These are phyloP conservation scores for Alloascoidea africana DNA, from an alignment of 805 yeast genomes.

Conservation along the genomic window DNA sequence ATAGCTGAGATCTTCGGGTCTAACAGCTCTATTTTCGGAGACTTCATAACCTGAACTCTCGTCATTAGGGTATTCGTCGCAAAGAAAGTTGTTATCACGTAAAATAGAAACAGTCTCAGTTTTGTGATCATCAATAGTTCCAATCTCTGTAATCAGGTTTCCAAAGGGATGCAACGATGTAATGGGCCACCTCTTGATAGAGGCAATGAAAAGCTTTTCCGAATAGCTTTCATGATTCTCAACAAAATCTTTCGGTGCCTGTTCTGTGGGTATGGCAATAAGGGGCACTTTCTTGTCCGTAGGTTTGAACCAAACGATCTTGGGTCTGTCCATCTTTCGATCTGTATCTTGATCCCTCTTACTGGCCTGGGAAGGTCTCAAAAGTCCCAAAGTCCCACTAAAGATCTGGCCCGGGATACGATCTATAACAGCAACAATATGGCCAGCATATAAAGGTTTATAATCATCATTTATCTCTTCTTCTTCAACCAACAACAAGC, in stretches of 20 bases:
- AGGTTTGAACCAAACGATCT: constrained; percentile 84
- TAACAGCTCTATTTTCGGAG: too few species aligned
- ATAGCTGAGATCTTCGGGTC: too few species aligned
- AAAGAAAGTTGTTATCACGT: constrained; percentile 66
- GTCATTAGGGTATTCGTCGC: constrained; percentile 60
- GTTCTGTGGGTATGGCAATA: constrained; percentile 81
- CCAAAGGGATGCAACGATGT: constrained; percentile 84
- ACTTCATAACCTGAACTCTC: too few species aligned
- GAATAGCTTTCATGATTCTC: constrained; percentile 64
- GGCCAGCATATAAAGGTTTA: constrained; percentile 78
- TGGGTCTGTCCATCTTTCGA: too few species aligned
- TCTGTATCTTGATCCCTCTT: constrained; percentile 23
- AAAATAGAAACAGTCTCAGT: constrained; percentile 68
- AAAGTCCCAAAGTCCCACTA: constrained; percentile 67
- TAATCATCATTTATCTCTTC: constrained; percentile 76
- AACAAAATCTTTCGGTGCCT: constrained; percentile 74
- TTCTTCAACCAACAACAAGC: constrained; percentile 64
- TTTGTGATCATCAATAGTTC: constrained; percentile 48
- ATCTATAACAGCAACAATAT: constrained; percentile 79
- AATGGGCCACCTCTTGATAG: constrained; percentile 84
- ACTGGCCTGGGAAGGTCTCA: constrained; percentile 74
- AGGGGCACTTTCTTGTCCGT: constrained; percentile 79
- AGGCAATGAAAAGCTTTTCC: constrained; percentile 60
- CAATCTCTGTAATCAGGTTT: constrained; percentile 60
- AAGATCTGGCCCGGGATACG: constrained; percentile 80